Percentiles rank a stretch among this genome's conserved stretches.
phyloP scores from a whole-genome alignment of 257 asterid species.

The Ilex asprella region DNA sequence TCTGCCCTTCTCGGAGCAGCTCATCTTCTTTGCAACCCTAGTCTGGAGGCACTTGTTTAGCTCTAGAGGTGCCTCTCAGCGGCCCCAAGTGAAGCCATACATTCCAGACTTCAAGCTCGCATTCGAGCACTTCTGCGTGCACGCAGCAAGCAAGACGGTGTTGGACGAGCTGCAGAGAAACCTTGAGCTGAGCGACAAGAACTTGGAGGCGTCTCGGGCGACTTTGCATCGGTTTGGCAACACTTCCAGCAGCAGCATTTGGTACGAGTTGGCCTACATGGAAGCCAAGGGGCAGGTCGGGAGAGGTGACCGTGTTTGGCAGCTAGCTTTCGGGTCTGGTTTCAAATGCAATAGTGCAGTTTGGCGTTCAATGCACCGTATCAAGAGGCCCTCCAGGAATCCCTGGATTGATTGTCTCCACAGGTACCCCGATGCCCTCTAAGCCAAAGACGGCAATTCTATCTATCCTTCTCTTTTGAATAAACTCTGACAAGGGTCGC shows the following conservation, averaged over 20 bases:
- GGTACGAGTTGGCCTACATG: constrained; percentile 88
- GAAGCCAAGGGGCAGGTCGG: constrained; percentile 70
- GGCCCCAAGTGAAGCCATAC: constrained; percentile 46
- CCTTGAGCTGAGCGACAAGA: constrained; percentile 62
- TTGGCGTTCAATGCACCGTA: constrained; percentile 59
- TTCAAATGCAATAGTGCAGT: constrained; percentile 90
- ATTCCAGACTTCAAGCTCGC: constrained; percentile 96
- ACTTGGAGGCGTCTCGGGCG: constrained; percentile 76
- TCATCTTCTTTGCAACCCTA: constrained; percentile 65
- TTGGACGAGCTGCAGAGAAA: constrained; percentile 88
- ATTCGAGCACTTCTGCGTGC: constrained; percentile 89
- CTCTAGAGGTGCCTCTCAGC: constrained; percentile 16
- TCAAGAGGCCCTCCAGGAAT: constrained; percentile 30
- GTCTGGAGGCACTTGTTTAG: constrained; percentile 47
- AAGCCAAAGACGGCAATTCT: background rate
- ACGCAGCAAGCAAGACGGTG: constrained; percentile 79
- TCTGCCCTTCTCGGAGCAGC: constrained; percentile 71
- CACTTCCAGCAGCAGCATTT: constrained; percentile 93
- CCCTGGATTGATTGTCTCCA: constrained; percentile 75
- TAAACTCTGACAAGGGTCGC: background rate
- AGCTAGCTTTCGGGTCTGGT: constrained; percentile 89
- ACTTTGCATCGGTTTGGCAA: constrained; percentile 79
- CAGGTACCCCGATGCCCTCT: constrained; percentile 40
- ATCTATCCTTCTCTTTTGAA: background rate
- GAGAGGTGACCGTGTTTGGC: constrained; percentile 86